These are phyloP conservation scores for Carpinus fangiana DNA, from an alignment of 306 rosid genomes.

Conservation along the genomic window DNA sequence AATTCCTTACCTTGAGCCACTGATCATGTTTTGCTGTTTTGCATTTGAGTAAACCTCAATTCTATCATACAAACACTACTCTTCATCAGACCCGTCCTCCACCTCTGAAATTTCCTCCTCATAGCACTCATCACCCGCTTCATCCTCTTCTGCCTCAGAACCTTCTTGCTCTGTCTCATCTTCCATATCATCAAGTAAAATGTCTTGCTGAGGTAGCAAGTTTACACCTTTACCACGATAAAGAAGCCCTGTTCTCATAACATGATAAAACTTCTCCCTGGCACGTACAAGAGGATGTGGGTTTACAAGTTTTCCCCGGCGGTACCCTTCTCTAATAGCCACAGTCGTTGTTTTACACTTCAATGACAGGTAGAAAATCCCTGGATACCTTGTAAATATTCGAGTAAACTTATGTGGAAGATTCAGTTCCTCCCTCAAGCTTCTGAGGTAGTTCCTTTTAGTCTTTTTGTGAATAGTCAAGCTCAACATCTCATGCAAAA, in stretches of 20 bases:
- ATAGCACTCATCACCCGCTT: slow-evolving; percentile 38
- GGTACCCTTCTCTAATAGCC: slow-evolving; percentile 74
- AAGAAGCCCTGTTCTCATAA: slow-evolving; percentile 83
- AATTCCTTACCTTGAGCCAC: slow-evolving; percentile 25
- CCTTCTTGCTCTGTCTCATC: slow-evolving; percentile 39
- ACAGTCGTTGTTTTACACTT: slow-evolving; percentile 90
- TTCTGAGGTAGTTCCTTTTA: slow-evolving; percentile 79
- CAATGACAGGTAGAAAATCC: slow-evolving; percentile 79
- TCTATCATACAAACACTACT: slow-evolving; percentile 23
- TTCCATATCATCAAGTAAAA: slow-evolving; percentile 24
- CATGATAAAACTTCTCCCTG: slow-evolving; percentile 74
- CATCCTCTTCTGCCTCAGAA: slow-evolving; percentile 43
- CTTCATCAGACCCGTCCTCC: slow-evolving; percentile 38
- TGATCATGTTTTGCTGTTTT: slow-evolving; percentile 2
- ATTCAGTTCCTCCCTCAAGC: slow-evolving; percentile 81
- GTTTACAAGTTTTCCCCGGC: slow-evolving; percentile 69
- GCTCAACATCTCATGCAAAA: slow-evolving; percentile 81
- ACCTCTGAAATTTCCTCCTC: slow-evolving; percentile 48
- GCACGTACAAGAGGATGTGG: slow-evolving; percentile 69
- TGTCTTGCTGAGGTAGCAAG: slow-evolving; percentile 35
- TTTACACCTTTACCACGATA: slow-evolving; percentile 64
- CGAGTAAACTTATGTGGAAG: slow-evolving; percentile 89
- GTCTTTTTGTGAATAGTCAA: slow-evolving; percentile 87
- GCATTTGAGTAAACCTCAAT: slow-evolving; percentile 14
- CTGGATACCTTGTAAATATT: slow-evolving; percentile 80